Evolutionary conservation across 345 rosid species (phyloP), one percentile per base, ranked within the genome.

Genomic region (Aethionema arabicum): DNA sequence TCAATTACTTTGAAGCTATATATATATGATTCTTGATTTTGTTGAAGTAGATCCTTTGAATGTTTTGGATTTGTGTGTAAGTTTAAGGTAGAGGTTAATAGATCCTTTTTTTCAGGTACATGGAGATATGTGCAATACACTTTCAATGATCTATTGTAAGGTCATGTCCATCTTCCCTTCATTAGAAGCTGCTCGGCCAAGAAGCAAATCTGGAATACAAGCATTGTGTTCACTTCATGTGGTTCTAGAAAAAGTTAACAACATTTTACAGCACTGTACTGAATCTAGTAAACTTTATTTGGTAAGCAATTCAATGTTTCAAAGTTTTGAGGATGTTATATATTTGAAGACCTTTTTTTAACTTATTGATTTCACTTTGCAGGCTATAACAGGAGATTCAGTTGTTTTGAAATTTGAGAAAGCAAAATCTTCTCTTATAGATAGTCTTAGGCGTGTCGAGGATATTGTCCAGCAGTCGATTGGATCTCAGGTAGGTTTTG

Each of bases 371-470:
- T 44, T 66, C 29, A 21, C 48, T 36, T 21, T 72, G 72, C 74
- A 93, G 99, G 99, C 97, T 69, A 87, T 93, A 60, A 93, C 99
- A 12, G 97, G 91, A 54, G 96, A 93, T 68, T 85, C 97, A 8
- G 87, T 90, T 71, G 91, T 90, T 69, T 65, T 72, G 67, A 93
- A 90, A 77, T 93, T 93, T 59, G 95, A 83, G 61, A 90, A 82
- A 77, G 90, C 87, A 44, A 85, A 82, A 40, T 68, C 75, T 72
- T 82, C 91, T 58, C 96, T 93, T 48, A 68, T 59, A 62, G 88
- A 85, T 72, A 80, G 97, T 75, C 96, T 93, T 59, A 82, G 81
- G 77, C 85, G 87, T 36, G 97, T 93, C 49, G 95, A 90, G 66
- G 95, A 87, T 76, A 85, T 93, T 63, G 96, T 90, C 64, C 83